A percentile compares a stretch with the other conserved stretches of the same genome.
phyloP scores from a whole-genome alignment of 306 rosid species.

The Dryas alaskensis region DNA sequence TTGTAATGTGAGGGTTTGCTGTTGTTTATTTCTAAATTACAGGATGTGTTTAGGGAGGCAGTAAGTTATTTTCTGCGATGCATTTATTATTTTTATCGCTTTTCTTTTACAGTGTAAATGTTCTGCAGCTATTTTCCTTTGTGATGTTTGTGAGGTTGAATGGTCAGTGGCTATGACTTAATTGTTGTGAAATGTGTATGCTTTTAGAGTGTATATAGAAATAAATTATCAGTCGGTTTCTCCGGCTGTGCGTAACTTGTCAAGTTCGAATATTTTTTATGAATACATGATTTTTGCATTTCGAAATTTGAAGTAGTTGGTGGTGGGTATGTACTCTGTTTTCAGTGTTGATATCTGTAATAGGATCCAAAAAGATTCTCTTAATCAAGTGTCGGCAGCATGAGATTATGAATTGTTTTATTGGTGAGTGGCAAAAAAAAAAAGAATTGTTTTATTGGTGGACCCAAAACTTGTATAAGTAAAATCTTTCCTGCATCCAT shows the following conservation, averaged over 20 bases:
- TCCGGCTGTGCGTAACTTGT: constrained; percentile 13
- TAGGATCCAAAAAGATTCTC: not conserved
- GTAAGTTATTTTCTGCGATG: constrained; percentile 18
- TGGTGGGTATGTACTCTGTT: not conserved
- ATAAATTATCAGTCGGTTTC: constrained; percentile 31
- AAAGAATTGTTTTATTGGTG: not conserved
- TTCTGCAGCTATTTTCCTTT: constrained; percentile 14
- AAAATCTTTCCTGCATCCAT: too few relatives aligned
- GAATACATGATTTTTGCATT: constrained; percentile 8
- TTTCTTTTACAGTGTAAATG: constrained; percentile 5
- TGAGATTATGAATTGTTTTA: not conserved
- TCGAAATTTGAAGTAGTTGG: not conserved
- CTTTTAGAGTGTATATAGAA: constrained; percentile 36
- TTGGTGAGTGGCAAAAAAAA: too few relatives aligned
- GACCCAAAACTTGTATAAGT: not conserved
- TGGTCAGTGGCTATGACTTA: constrained; percentile 16
- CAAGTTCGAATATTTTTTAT: not conserved
- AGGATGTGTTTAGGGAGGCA: constrained; percentile 8
- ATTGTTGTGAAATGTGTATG: constrained; percentile 33
- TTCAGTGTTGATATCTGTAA: not conserved
- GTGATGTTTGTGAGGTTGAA: constrained; percentile 25
- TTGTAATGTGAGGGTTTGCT: constrained; percentile 65
- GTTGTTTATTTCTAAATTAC: constrained; percentile 14
- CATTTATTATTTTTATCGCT: constrained; percentile 1
- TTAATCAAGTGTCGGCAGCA: constrained; percentile 11